A percentile compares a stretch with the other conserved stretches of the same genome.
Conservation (phyloP, 1,284 basidiomycete species). For the Rhodotorula sp. region DNA sequence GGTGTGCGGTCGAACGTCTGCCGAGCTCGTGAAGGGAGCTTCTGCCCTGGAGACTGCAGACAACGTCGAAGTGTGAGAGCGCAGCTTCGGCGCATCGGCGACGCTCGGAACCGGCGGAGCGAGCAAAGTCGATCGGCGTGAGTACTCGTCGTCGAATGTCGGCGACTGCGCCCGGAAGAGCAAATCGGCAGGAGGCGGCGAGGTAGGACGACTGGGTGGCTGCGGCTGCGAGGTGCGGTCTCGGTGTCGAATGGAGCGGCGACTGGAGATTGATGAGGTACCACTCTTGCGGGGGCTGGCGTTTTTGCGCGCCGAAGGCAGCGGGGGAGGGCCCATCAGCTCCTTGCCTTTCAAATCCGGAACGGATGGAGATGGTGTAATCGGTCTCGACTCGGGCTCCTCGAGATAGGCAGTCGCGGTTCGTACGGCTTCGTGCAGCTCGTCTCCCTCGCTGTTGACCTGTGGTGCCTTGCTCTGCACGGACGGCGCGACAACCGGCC, state of each 20-base stretch:
- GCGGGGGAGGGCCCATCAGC: conserved; percentile 51
- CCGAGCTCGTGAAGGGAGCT: conserved; percentile 15
- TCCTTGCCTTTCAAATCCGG: conserved; percentile 17
- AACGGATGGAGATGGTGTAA: conserved; percentile 2
- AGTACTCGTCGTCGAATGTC: conserved; percentile 56
- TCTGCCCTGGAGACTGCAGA: conserved; percentile 8
- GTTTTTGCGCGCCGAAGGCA: conserved; percentile 61
- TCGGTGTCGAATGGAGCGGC: conserved; percentile 38
- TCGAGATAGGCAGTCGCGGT: conserved; percentile 29
- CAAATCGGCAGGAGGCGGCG: conserved; percentile 83
- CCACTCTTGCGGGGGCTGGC: conserved; percentile 46
- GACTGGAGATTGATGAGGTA: conserved; percentile 15
- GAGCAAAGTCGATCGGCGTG: conserved; percentile 23
- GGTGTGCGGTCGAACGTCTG: conserved; percentile 7
- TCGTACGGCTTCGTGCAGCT: conserved; percentile 26
- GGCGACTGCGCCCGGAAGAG: conserved; percentile 83
- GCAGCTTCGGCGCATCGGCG: background rate
- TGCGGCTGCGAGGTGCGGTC: conserved; percentile 51
- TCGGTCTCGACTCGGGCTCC: conserved; percentile 7
- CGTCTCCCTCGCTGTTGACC: background rate
- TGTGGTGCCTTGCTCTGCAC: background rate
- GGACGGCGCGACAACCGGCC: background rate
- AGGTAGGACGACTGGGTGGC: conserved; percentile 73
- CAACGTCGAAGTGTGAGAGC: conserved; percentile 15
- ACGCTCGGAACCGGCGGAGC: conserved; percentile 13